Base-by-base conservation (phyloP, 805 yeast species). In the Saccharomycopsis babjevae region DNA sequence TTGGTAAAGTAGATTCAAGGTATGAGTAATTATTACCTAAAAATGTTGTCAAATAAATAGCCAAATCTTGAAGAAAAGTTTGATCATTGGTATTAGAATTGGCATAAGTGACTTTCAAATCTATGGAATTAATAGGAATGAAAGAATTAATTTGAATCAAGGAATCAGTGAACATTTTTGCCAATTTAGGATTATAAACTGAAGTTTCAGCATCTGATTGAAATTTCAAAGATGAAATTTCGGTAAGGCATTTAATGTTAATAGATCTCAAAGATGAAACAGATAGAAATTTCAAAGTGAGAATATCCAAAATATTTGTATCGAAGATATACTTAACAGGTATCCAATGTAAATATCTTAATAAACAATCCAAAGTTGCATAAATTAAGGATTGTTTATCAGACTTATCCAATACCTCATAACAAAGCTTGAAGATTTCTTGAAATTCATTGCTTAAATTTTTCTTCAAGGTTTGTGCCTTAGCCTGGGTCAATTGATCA, bases 401-500 rank as follows among this genome's bases (percentile, higher is more conserved):
- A 5, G 96, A 90, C 69, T 88, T 90, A 70, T 91, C 97, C 68
- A 94, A 80, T 6, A 94, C 96, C 74, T 93, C 97, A 72, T 83
- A 90, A 76, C 99, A 94, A 62, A 96, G 80, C 70, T 88, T 88
- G 77, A 91, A 94, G 68, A 94, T 92, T 71, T 89, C 96, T 67
- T 91, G 88, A 69, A 94, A 94, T 73, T 94, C 98, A 60, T 86
- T 85, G 66, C 88, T 81, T 89, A 94, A 85, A 67, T 90, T 88
- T 57, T 81, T 77, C 73, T 90, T 94, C 71, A 94, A 81, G 63
- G 83, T 82, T 68, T 85, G 82, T 5, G 96, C 89, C 74, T 93
- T 93, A 5, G 97, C 96, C 74, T 90, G 97, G 54, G 99, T 94
- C 89, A 94, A 86, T 71, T 89, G 96, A 66, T 92, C 97, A 57